Conservation (phyloP, 805 yeast species). For the Pichia insulana region DNA sequence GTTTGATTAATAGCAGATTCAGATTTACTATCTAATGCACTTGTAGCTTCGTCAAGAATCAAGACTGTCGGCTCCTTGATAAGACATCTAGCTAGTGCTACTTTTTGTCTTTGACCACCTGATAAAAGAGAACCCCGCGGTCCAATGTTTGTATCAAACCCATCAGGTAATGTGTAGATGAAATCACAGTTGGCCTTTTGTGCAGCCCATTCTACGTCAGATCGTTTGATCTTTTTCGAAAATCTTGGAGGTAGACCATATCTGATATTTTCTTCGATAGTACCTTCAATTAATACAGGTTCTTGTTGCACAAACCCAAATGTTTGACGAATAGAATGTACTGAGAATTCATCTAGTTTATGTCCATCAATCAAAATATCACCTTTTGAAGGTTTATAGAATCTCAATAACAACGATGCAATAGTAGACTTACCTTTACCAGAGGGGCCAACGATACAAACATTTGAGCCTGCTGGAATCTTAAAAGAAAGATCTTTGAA, state of each 20-base stretch:
- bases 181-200: conserved; percentile 73
- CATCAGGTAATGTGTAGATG: conserved; percentile 67
- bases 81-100: conserved; percentile 69
- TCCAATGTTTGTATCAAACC: conserved; percentile 76
- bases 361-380: conserved; percentile 58
- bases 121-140: conserved; percentile 60
- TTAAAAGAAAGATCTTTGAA: conserved; percentile 56
- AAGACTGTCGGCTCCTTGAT: conserved; percentile 57
- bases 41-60: conserved; percentile 76
- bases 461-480: conserved; percentile 75
- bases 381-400: conserved; percentile 74
- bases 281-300: conserved; percentile 80
- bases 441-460: conserved; percentile 91
- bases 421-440: conserved; percentile 94
- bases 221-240: conserved; percentile 46
- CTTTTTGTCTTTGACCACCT: conserved; percentile 72
- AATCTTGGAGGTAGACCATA: conserved; percentile 49
- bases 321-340: conserved; percentile 64
- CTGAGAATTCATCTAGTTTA: conserved; percentile 58
- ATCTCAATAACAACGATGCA: conserved; percentile 68
- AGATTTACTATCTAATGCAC: conserved; percentile 83
- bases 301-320: conserved; percentile 91
- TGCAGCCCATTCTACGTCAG: conserved; percentile 56
- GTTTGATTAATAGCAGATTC: conserved; percentile 80
- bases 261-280: conserved; percentile 76